Base-by-base conservation (phyloP, 768 basidiomycete genomes). In the Clathrus columnatus region DNA sequence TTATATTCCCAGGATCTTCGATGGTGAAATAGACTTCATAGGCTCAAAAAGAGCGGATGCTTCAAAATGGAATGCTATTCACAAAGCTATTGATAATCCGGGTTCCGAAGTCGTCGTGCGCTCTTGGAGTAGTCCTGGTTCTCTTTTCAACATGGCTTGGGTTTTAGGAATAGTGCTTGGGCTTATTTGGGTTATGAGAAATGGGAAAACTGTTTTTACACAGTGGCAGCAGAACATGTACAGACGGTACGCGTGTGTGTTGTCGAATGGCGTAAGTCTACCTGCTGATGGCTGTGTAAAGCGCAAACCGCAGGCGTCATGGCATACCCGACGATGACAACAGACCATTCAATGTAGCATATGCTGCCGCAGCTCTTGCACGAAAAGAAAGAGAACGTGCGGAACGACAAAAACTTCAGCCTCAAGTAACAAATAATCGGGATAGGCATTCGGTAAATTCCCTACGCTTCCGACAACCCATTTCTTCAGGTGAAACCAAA, bases 341-440 rank as follows among this genome's bases (percentile, higher is more conserved):
- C 60, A 77, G 89, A 28, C 87, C 89, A 11, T 91, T 91, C 75
- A 86, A 85, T 67, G 85, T 91, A 60, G 90, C 89, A n/a, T 88
- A 87, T 68, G 79, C 87, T 60, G 86, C 85, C 56, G 84, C 81
- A 36, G 70, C 75, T 58, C 75, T 75, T 53, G 71, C 76, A 46
- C 77, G 79, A 59, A 74, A 80, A 62, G 79, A 85, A 62, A 69
- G 68, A 52, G 71, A 77, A 61, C 75, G 74, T 51, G 70, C 71
- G 48, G 67, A 71, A 66, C 71, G 42, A 14, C 16, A 69, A 66
- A 65, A 61, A 63, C 61, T 53, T 60, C 64, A 53, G 61, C 26
- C 45, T 60, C 62, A 58, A 64, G 49, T 53, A 62, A 53, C 61
- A 61, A 61, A 61, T 65, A 64, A 58, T 64, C 28, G 17, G 30